Conservation (phyloP, 805 yeast genomes). For the Pichia cabralensis region DNA sequence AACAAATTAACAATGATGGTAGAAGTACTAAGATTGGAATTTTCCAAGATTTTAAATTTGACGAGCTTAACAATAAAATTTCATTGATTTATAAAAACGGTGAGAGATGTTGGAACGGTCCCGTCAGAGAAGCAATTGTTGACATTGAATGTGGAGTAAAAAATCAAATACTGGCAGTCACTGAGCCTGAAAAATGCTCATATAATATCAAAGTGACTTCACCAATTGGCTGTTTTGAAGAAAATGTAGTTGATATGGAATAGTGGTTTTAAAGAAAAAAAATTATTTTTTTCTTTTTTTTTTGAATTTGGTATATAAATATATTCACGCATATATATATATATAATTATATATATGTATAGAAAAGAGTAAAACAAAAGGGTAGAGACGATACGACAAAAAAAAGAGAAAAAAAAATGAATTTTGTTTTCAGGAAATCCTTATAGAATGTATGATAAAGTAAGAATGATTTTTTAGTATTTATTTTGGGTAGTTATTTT, state of each 20-base stretch:
- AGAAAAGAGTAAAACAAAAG: no score
- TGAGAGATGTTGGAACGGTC: conserved; percentile 91
- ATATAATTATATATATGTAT: neutral
- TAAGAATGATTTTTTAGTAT: no score
- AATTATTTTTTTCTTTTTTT: neutral
- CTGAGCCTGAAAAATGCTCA: conserved; percentile 85
- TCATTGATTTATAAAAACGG: conserved; percentile 43
- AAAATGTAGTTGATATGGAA: conserved; percentile 7
- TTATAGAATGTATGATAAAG: no score
- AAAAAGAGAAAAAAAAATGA: no score
- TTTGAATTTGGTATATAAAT: no score
- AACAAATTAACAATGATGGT: conserved; percentile 42
- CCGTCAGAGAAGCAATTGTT: conserved; percentile 60
- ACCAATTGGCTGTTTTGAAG: conserved; percentile 35
- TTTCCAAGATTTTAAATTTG: conserved; percentile 14
- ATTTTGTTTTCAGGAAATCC: no score
- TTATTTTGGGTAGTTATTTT: no score
- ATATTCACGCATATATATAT: conserved; percentile 1
- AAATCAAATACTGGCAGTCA: conserved; percentile 48
- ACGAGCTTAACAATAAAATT: conserved; percentile 10
- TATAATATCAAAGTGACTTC: conserved; percentile 45
- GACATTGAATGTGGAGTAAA: conserved; percentile 57
- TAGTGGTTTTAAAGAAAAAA: neutral
- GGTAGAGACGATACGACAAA: no score
- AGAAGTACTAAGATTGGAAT: conserved; percentile 43